These are phyloP conservation scores for Macrocybe gigantea DNA, from an alignment of 768 basidiomycete species.

Conservation along the genomic window DNA sequence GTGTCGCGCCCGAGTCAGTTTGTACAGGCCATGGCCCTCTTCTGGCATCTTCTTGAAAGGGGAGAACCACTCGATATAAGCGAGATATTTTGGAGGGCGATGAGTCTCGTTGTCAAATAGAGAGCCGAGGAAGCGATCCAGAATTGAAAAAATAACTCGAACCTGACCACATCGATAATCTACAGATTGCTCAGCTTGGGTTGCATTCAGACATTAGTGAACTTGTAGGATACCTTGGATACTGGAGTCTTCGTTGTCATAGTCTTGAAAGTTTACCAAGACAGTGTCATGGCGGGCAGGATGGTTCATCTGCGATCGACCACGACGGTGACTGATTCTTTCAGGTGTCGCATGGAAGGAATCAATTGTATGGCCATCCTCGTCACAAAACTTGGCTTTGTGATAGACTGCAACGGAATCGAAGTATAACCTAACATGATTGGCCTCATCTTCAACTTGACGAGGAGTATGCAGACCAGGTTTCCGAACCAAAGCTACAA, in stretches of 20 bases:
- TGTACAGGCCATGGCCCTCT: slow-evolving; percentile 13
- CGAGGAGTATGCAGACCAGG: slow-evolving; percentile 11
- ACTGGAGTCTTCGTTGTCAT: slow-evolving; percentile 4
- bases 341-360: too few relatives aligned
- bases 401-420: too few relatives aligned
- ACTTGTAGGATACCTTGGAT: slow-evolving; percentile 10
- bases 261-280: slow-evolving; percentile 1
- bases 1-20: slow-evolving; percentile 2
- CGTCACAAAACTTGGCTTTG: too few relatives aligned
- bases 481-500: slow-evolving; percentile 12
- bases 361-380: too few relatives aligned
- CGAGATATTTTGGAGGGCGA: slow-evolving; percentile 11
- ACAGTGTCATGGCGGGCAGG: slow-evolving; percentile 28
- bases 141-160: slow-evolving; percentile 18
- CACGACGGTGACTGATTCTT: too few relatives aligned
- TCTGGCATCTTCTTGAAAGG: slow-evolving; percentile 4
- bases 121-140: neutral
- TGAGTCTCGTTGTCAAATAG: neutral
- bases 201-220: neutral
- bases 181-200: neutral
- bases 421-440: too few relatives aligned
- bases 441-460: too few relatives aligned
- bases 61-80: slow-evolving; percentile 21
- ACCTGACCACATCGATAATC: slow-evolving; percentile 20
- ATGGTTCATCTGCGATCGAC: too few relatives aligned